Percentiles rank a stretch among this genome's conserved stretches.
Conservation (phyloP, 371 early-diverging fungal species). For the Mucor saturninus region DNA sequence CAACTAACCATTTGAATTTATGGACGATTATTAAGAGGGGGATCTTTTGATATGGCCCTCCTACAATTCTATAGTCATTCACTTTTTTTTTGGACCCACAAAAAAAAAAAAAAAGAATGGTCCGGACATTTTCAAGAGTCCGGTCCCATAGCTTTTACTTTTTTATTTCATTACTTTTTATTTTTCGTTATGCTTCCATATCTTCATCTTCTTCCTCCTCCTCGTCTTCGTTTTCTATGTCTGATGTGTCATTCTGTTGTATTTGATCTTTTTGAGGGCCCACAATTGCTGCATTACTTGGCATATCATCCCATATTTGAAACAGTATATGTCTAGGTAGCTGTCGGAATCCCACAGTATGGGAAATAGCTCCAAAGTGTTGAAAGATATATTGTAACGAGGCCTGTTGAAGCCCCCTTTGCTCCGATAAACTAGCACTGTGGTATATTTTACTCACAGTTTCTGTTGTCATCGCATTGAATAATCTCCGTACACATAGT, state of each 20-base stretch:
- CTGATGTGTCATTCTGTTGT: constrained; percentile 2
- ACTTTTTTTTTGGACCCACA: constrained; percentile 8
- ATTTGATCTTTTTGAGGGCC: constrained; percentile 16
- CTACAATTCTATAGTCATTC: constrained; percentile 18
- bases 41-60: constrained; percentile 11
- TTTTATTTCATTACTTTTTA: background rate
- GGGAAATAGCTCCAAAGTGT: constrained; percentile 69
- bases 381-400: constrained; percentile 65
- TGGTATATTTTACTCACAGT: constrained; percentile 65
- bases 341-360: constrained; percentile 58
- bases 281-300: constrained; percentile 47
- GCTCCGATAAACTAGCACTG: constrained; percentile 59
- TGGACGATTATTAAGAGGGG: constrained; percentile 32
- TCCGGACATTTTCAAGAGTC: constrained; percentile 5
- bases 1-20: constrained; percentile 27
- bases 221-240: constrained; percentile 3
- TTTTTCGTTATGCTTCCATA: constrained; percentile 11
- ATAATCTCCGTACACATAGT: constrained; percentile 57
- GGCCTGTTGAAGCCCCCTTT: constrained; percentile 62
- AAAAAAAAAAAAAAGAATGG: constrained; percentile 13
- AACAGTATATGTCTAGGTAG: constrained; percentile 61
- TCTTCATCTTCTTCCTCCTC: constrained; percentile 16
- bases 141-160: constrained; percentile 1
- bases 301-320: constrained; percentile 68
- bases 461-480: constrained; percentile 58